Evolutionary conservation across 129 eudicot species (phyloP).

Genomic region (Glebionis coronaria): DNA sequence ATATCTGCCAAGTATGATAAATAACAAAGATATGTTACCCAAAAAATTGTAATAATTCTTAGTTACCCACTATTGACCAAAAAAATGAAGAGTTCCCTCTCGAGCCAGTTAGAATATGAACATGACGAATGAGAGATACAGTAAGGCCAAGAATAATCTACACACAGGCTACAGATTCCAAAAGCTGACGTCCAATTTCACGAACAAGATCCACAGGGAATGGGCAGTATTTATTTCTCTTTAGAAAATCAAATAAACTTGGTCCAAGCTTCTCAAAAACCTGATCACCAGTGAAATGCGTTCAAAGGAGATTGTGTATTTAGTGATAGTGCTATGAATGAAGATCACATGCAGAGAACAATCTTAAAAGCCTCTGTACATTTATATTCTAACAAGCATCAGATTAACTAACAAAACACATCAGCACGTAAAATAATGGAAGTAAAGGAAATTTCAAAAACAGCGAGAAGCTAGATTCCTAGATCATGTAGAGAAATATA

Average conservation of each 20-base stretch:
- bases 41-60: constrained; percentile 18
- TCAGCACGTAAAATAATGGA: constrained; percentile 10
- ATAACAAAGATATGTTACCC: constrained; percentile 29
- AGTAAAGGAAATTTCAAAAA: too few species aligned
- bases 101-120: too few species aligned
- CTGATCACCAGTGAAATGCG: constrained; percentile 74
- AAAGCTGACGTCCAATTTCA: constrained; percentile 95
- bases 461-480: background rate
- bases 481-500: background rate
- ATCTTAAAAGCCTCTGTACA: constrained; percentile 18
- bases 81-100: too few species aligned
- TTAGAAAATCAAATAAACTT: constrained; percentile 91
- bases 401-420: constrained; percentile 3
- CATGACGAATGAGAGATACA: background rate
- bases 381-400: constrained; percentile 14
- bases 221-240: constrained; percentile 83
- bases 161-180: constrained; percentile 99
- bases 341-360: background rate
- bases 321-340: constrained; percentile 31
- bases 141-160: constrained; percentile 53
- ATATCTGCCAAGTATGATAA: constrained; percentile 61
- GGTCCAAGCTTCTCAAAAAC: constrained; percentile 99
- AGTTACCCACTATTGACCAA: constrained; percentile 2
- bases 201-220: constrained; percentile 98
- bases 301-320: constrained; percentile 41